A percentile compares a stretch with the other conserved stretches of the same genome.
Evolutionary conservation across 23 red algal species (phyloP).

Genomic region (Rhodosorus marinus): DNA sequence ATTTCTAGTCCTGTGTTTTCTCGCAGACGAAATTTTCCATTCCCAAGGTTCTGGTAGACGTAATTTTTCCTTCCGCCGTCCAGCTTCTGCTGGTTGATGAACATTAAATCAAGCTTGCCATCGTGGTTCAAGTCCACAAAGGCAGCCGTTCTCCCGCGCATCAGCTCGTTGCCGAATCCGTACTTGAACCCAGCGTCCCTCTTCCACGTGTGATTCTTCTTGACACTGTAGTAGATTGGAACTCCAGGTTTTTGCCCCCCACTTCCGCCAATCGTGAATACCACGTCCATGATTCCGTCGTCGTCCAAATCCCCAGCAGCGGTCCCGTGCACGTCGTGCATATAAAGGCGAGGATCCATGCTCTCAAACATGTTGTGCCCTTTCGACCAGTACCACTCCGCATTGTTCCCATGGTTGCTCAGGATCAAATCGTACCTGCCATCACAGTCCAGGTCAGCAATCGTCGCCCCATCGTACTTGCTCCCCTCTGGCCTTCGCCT

Average conservation of each 20-base stretch:
- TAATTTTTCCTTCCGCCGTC: not conserved
- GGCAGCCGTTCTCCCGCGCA: not conserved
- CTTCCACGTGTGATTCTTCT: not conserved
- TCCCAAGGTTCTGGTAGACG: not conserved
- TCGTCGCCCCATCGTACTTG: slow-evolving; percentile 24
- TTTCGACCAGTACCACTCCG: slow-evolving; percentile 13
- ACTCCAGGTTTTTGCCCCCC: not conserved
- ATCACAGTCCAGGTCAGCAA: slow-evolving; percentile 39
- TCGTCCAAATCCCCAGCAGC: not conserved
- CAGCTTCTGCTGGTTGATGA: slow-evolving; percentile 1
- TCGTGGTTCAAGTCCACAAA: slow-evolving; percentile 5
- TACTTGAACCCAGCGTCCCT: too few relatives aligned
- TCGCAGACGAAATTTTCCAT: not conserved
- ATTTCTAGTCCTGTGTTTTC: slow-evolving; percentile 2
- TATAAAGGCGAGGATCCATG: not conserved
- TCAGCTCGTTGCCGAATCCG: not conserved
- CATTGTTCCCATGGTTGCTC: slow-evolving; percentile 3
- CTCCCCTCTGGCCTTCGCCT: too few relatives aligned
- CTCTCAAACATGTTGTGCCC: slow-evolving; percentile 14
- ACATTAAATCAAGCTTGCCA: not conserved
- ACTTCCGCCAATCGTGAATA: not conserved
- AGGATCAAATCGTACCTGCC: slow-evolving; percentile 31
- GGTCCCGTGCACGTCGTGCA: slow-evolving; percentile 1
- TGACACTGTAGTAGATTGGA: not conserved
- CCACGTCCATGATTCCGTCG: not conserved